phyloP scores from a whole-genome alignment of 2,329 filamentous ascomycete genomes.

The Xylariaceae sp. region DNA sequence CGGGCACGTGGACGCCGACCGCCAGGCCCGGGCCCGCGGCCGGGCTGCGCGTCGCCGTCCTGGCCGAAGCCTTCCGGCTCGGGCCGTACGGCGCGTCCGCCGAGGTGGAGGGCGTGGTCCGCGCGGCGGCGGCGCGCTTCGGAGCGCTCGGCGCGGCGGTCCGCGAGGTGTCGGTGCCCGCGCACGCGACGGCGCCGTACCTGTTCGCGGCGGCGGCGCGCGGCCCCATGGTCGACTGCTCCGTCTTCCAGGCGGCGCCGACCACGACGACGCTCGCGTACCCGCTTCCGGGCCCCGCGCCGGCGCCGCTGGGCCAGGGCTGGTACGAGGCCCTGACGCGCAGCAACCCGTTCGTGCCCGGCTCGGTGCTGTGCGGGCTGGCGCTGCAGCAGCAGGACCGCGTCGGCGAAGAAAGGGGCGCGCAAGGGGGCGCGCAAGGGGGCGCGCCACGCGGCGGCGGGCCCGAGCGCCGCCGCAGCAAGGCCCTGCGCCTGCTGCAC shows the following conservation, averaged over 20 bases:
- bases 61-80: slow-evolving; percentile 35
- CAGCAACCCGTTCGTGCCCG: slow-evolving; percentile 37
- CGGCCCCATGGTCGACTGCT: slow-evolving; percentile 24
- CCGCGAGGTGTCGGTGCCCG: slow-evolving; percentile 36
- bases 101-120: slow-evolving; percentile 29
- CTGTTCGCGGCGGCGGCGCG: slow-evolving; percentile 39
- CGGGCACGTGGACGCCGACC: slow-evolving; percentile 15
- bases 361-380: slow-evolving; percentile 32
- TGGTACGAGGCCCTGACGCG: slow-evolving; percentile 36
- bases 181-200: slow-evolving; percentile 36
- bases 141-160: slow-evolving; percentile 34
- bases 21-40: slow-evolving; percentile 27
- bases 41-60: slow-evolving; percentile 36
- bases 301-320: slow-evolving; percentile 27
- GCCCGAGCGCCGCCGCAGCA: slow-evolving; percentile 29
- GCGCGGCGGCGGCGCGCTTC: slow-evolving; percentile 30
- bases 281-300: slow-evolving; percentile 20
- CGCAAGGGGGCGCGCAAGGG: no score
- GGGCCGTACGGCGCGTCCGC: slow-evolving; percentile 29
- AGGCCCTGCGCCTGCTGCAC: slow-evolving; percentile 38
- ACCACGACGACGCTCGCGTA: slow-evolving; percentile 23
- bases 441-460: no score
- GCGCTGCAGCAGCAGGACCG: slow-evolving; percentile 18
- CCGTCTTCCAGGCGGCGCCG: slow-evolving; percentile 22
- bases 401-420: no score